Evolutionary conservation across 139 green algal genomes (phyloP), one percentile per base, ranked within the genome.

Genomic region (Chlamydomonas sp.): DNA sequence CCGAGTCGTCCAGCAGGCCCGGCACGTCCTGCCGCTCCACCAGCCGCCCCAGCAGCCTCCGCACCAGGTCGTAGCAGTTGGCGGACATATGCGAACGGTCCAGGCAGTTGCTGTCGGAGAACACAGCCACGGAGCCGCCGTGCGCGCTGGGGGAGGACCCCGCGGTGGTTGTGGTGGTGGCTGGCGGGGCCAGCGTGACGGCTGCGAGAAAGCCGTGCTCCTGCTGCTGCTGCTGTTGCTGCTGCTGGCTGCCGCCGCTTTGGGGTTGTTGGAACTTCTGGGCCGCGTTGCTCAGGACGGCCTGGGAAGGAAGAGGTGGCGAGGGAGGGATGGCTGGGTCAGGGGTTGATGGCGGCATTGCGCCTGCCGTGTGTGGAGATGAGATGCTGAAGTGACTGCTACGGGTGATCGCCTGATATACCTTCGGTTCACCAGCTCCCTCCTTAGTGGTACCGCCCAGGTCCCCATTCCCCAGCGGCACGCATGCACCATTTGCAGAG

Each of bases 41-140:
- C 71, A 86, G 20, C 71, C 82, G 60, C 20, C 4, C 82, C 82
- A 86, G 71, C 82, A 86, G 82, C 16, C 74, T 62, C 8, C 79
- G 7, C 17, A 97, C 86, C 83, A 98, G 86, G 20, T 88, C 91
- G 64, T 92, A 95, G 91, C 96, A 98, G 85, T 92, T 83, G 64
- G 80, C 75, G 8, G 72, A 79, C 77, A 91, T 85, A 89, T 98
- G 96, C 80, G 91, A 96, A 85, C 92, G 96, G 94, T 99, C 98
- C 31, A 99, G 89, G 94, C 98, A 99, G 91, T 98, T 98, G 76
- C 91, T 96, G 91, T 99, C 98, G 12, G 96, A 94, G 74, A 96
- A 97, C 3, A 97, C 92, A 1, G 88, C 94, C 57, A 99, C 88
- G 61, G 90, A 79, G 5, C 97, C 97, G 49, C 87, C 72, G 12